These are phyloP conservation scores for Tolypocladium amazonense DNA, from an alignment of 2,329 filamentous ascomycete genomes.

Conservation along the genomic window DNA sequence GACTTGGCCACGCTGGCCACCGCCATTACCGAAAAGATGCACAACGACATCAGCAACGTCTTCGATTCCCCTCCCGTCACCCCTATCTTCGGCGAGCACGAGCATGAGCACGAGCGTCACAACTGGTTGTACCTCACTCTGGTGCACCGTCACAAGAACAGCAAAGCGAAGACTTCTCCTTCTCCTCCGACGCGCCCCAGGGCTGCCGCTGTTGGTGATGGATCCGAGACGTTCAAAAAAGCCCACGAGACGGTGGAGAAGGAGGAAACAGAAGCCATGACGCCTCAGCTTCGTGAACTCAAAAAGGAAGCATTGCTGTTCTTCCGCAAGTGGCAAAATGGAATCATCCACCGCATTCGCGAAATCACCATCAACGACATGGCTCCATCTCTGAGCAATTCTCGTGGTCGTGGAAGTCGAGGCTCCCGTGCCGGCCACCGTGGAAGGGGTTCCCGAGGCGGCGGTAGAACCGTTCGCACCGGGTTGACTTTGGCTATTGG, in stretches of 20 bases:
- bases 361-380: slow-evolving; percentile 49
- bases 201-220: background rate
- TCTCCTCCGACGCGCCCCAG: slow-evolving; percentile 2
- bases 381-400: slow-evolving; percentile 9
- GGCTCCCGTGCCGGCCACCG: slow-evolving; percentile 10
- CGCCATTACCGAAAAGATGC: slow-evolving; percentile 44
- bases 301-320: slow-evolving; percentile 59
- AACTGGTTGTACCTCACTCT: slow-evolving; percentile 25
- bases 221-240: slow-evolving; percentile 13
- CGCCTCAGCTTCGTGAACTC: slow-evolving; percentile 46
- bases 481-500: slow-evolving; percentile 23
- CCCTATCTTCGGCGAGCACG: slow-evolving; percentile 17
- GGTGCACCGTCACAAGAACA: slow-evolving; percentile 8
- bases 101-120: slow-evolving; percentile 18
- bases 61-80: slow-evolving; percentile 37
- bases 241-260: slow-evolving; percentile 18
- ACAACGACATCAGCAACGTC: slow-evolving; percentile 36
- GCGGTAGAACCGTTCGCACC: slow-evolving; percentile 15
- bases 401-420: slow-evolving; percentile 25
- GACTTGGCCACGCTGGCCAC: slow-evolving; percentile 41
- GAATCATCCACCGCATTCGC: slow-evolving; percentile 58
- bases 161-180: slow-evolving; percentile 11
- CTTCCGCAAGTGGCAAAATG: slow-evolving; percentile 73
- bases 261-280: slow-evolving; percentile 23
- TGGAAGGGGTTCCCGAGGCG: slow-evolving; percentile 19